Conservation (phyloP, 202 grass and related monocot species). For the Hordeum pubiflorum region DNA sequence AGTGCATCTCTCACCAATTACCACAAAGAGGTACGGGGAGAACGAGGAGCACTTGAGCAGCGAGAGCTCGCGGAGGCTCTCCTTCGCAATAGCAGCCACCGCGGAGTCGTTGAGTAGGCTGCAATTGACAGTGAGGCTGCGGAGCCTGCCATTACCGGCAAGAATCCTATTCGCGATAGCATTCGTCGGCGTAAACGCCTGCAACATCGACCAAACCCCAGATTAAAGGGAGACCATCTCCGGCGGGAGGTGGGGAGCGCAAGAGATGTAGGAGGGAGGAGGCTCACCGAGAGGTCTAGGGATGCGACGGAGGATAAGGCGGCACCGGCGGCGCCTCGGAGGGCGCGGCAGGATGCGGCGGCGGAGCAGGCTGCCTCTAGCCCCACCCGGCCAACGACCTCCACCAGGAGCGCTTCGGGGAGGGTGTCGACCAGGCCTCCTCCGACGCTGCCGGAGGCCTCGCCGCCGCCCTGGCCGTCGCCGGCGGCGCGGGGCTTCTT, state of each 20-base stretch:
- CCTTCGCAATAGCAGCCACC: slow-evolving; percentile 48
- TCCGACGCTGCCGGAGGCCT: neutral
- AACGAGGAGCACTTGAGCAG: slow-evolving; percentile 66
- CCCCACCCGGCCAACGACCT: slow-evolving; percentile 59
- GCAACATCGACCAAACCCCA: slow-evolving; percentile 8
- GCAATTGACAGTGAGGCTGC: slow-evolving; percentile 58
- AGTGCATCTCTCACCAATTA: slow-evolving; percentile 51
- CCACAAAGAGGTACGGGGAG: slow-evolving; percentile 48
- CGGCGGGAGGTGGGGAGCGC: neutral
- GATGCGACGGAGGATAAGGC: slow-evolving; percentile 41
- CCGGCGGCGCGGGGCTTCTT: slow-evolving; percentile 38
- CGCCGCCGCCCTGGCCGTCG: slow-evolving; percentile 10
- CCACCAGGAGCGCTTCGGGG: slow-evolving; percentile 60
- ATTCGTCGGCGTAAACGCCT: slow-evolving; percentile 56
- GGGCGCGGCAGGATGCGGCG: slow-evolving; percentile 71
- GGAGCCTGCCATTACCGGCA: slow-evolving; percentile 40
- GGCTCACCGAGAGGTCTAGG: slow-evolving; percentile 70
- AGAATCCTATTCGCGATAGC: slow-evolving; percentile 53
- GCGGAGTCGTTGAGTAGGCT: slow-evolving; percentile 59
- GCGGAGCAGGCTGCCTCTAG: slow-evolving; percentile 70
- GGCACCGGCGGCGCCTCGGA: slow-evolving; percentile 36
- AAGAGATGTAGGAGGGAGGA: neutral
- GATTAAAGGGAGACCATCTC: neutral
- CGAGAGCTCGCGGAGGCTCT: slow-evolving; percentile 55
- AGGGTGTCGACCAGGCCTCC: slow-evolving; percentile 41